A percentile compares a stretch with the other conserved stretches of the same genome.
Conservation (phyloP, 768 basidiomycete species). For the Leccinum pellstonianum region DNA sequence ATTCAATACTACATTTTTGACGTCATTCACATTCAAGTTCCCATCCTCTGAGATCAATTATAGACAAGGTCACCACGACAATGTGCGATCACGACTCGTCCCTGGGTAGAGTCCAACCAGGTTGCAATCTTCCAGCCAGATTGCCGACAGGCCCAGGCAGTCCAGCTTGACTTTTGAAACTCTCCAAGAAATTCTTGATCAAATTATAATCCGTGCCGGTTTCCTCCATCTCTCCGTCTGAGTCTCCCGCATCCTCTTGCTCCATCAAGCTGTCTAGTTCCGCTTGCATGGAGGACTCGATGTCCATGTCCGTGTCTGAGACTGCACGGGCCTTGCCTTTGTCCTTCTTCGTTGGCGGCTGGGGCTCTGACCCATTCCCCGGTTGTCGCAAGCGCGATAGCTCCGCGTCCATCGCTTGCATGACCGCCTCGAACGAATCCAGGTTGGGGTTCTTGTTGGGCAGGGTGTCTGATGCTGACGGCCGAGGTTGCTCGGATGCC, state of each 20-base stretch:
- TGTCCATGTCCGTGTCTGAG: conserved; percentile 57
- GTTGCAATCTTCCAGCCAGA: conserved; percentile 79
- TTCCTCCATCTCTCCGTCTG: conserved; percentile 51
- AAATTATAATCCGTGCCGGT: conserved; percentile 77
- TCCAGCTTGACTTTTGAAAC: conserved; percentile 90
- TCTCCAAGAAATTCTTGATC: conserved; percentile 96
- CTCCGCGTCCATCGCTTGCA: conserved; percentile 93
- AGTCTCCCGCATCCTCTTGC: conserved; percentile 42
- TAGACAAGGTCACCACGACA: neutral
- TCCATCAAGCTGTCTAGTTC: conserved; percentile 72
- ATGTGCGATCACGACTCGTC: conserved; percentile 45
- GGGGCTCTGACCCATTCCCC: conserved; percentile 15
- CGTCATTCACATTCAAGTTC: neutral
- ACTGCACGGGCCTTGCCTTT: conserved; percentile 37
- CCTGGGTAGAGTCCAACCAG: conserved; percentile 71
- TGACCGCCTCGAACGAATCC: conserved; percentile 92
- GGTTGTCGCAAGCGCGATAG: conserved; percentile 48
- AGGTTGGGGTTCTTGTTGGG: conserved; percentile 64
- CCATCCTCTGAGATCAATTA: neutral
- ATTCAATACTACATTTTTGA: neutral
- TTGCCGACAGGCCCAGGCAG: conserved; percentile 90
- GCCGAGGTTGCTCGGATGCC: conserved; percentile 10
- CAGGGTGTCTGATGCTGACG: conserved; percentile 36
- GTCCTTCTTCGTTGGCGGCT: conserved; percentile 43
- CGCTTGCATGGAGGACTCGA: conserved; percentile 86